A percentile compares a stretch with the other conserved stretches of the same genome.
These are phyloP conservation scores for Alternaria triticina DNA, from an alignment of 2,329 filamentous ascomycete genomes.

Conservation along the genomic window DNA sequence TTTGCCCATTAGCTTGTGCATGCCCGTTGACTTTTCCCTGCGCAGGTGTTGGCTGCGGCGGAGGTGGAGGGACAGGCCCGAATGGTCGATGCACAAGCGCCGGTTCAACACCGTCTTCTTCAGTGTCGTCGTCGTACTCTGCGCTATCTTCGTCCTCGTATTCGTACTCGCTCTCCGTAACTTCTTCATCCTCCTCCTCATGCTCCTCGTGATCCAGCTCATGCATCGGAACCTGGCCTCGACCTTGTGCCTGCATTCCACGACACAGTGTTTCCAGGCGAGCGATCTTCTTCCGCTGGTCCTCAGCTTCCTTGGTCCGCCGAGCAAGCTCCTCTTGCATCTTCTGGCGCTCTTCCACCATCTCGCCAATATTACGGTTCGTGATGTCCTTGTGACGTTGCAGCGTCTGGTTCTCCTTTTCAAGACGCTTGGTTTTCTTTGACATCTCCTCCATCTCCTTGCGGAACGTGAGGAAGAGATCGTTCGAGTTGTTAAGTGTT, in stretches of 20 bases:
- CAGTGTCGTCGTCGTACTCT: slow-evolving; percentile 62
- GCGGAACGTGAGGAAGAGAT: slow-evolving; percentile 92
- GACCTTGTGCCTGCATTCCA: slow-evolving; percentile 93
- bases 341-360: slow-evolving; percentile 90
- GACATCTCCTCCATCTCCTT: slow-evolving; percentile 99
- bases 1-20: slow-evolving; percentile 47
- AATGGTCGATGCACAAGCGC: slow-evolving; percentile 42
- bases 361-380: slow-evolving; percentile 92
- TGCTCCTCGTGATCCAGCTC: slow-evolving; percentile 47
- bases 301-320: slow-evolving; percentile 76
- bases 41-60: slow-evolving; percentile 39
- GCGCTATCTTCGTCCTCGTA: slow-evolving; percentile 55
- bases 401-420: slow-evolving; percentile 92
- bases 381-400: slow-evolving; percentile 93
- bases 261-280: slow-evolving; percentile 95
- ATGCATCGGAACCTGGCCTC: slow-evolving; percentile 67
- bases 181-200: slow-evolving; percentile 62
- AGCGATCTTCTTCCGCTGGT: slow-evolving; percentile 82
- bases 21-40: slow-evolving; percentile 47
- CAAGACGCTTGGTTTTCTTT: slow-evolving; percentile 95
- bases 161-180: slow-evolving; percentile 52
- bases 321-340: slow-evolving; percentile 75
- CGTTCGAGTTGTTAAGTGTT: slow-evolving; percentile 97
- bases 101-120: slow-evolving; percentile 58
- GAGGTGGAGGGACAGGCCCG: slow-evolving; percentile 47